Conservation (phyloP, 805 yeast genomes). For the Brettanomyces anomalus region DNA sequence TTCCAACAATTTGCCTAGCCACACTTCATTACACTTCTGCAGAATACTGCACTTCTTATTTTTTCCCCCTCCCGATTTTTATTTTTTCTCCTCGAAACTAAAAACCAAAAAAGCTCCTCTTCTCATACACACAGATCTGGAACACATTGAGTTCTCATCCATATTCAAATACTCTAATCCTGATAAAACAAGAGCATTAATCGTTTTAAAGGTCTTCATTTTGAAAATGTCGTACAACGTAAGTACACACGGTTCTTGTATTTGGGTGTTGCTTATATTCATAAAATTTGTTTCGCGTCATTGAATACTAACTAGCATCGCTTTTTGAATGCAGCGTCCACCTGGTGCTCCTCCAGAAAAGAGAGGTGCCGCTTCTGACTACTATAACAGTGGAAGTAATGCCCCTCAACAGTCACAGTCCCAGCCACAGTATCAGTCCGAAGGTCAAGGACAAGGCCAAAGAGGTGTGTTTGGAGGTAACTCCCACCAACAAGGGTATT, state of each 20-base stretch:
- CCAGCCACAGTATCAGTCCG: slow-evolving; percentile 6
- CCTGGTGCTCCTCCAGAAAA: slow-evolving; percentile 6
- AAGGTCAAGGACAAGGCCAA: slow-evolving; percentile 22
- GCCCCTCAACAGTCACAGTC: slow-evolving; percentile 4
- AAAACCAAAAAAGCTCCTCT: too few species aligned
- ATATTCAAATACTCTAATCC: too few species aligned
- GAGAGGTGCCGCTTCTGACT: slow-evolving; percentile 13
- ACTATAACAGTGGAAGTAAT: slow-evolving; percentile 7
- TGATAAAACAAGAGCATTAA: too few species aligned
- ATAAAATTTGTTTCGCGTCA: not conserved
- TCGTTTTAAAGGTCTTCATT: too few species aligned
- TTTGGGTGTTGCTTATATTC: not conserved
- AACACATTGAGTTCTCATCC: too few species aligned
- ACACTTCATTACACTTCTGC: too few species aligned
- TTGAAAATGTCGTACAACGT: not conserved
- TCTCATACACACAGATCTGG: too few species aligned
- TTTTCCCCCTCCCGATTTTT: too few species aligned
- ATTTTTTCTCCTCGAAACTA: too few species aligned
- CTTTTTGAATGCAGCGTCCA: slow-evolving; percentile 3
- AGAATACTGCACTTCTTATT: too few species aligned
- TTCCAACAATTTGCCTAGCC: too few species aligned
- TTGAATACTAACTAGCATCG: slow-evolving; percentile 2
- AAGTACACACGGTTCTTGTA: too few species aligned
- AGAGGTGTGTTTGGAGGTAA: slow-evolving; percentile 9
- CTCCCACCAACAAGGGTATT: slow-evolving; percentile 12